Base-by-base conservation (phyloP, 1,284 basidiomycete genomes). In the Heimioporus retisporus region DNA sequence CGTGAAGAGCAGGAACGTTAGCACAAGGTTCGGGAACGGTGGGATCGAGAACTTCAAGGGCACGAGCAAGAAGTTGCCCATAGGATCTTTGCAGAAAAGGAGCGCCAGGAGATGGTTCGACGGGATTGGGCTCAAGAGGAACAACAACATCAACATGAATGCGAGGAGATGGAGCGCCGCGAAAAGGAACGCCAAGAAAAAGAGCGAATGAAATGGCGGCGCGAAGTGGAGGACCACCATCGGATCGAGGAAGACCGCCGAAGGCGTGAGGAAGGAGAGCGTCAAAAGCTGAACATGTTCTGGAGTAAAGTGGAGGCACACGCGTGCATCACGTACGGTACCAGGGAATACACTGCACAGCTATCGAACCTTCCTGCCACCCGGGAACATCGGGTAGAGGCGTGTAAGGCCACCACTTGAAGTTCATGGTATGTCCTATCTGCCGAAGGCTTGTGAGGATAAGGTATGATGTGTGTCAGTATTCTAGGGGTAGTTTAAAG, bases 401-500 rank as follows among this genome's bases (percentile, higher is more conserved):
- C 73, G 0, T 76, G 75, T 65, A 70, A 65, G 40, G 65, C 64
- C 3, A 76, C 66, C 69, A 1, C 67, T 73, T 6, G 67, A 69
- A 28, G 51, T 76, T 16, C 77, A 74, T 42, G 76, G 76, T 14
- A 5, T 67, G 13, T 67, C 64, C 2, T 60, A 78, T 57, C 44
- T 71, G 6, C 74, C 75, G 1, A 68, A 53, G 19, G 67, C 25
- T 19, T 78, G 75, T 35, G 72, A 76, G 60, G 75, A 78, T 19
- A 66, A 43, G 54, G 76, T 73, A 54, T 6, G 72, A 46, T 18
- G 4, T 42, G 19, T 14, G 13, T 31, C 16, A 15, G 21, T 46
- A 21, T 16, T 43, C 6, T 6, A 3, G 16, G 21, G 16, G 50
- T 28, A 11, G 18, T 19, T 43, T 25, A 15, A n/a, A 53, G 2